Conservation (phyloP, 306 rosid genomes). For the Quillaja saponaria region DNA sequence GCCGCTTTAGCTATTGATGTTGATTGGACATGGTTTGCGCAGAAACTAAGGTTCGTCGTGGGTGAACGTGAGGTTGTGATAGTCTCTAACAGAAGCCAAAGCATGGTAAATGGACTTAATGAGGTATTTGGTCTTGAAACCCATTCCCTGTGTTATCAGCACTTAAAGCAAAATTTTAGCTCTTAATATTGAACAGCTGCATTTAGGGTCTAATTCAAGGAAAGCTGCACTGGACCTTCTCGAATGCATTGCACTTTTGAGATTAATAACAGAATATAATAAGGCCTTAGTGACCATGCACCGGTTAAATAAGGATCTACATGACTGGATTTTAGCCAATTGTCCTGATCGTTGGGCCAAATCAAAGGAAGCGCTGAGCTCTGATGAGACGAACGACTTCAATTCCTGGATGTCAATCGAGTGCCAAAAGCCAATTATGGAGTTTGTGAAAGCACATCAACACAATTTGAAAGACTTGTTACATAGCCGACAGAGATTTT, state of each 20-base stretch:
- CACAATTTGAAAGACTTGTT: neutral
- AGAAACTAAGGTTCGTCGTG: constrained; percentile 9
- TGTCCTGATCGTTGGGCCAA: constrained; percentile 6
- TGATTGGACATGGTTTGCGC: constrained; percentile 18
- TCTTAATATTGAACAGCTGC: neutral
- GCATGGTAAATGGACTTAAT: neutral
- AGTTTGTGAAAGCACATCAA: constrained; percentile 11
- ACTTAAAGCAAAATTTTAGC: constrained; percentile 1
- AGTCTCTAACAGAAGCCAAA: constrained; percentile 4
- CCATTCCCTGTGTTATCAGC: neutral
- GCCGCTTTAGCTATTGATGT: neutral
- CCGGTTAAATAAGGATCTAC: neutral
- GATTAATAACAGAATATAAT: neutral
- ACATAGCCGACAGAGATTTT: neutral
- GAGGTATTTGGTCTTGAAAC: neutral
- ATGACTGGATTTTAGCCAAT: constrained; percentile 7
- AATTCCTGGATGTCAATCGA: constrained; percentile 4
- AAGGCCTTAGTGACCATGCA: neutral
- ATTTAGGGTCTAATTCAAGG: neutral
- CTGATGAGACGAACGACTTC: neutral
- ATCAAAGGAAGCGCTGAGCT: constrained; percentile 2
- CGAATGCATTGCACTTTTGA: neutral
- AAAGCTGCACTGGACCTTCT: constrained; percentile 6
- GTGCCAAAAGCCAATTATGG: constrained; percentile 10
- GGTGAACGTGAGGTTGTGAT: constrained; percentile 17